Evolutionary conservation across 768 basidiomycete species (phyloP).

Genomic region (Pleurotus tuber-regium): DNA sequence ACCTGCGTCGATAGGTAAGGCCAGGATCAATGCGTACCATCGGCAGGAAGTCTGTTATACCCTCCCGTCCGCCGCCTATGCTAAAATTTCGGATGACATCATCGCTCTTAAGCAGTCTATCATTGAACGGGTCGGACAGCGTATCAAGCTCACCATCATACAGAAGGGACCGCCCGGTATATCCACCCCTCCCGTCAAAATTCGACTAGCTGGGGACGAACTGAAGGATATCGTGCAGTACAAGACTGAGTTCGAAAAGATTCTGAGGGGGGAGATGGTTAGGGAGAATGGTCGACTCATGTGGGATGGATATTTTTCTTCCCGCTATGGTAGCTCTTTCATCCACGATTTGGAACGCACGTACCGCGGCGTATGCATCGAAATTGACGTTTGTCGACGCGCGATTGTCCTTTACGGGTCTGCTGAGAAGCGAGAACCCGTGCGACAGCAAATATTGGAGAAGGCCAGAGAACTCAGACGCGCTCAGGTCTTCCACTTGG

Average conservation of each 20-base stretch:
- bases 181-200: slow-evolving; percentile 20
- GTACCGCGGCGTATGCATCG: slow-evolving; percentile 41
- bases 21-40: slow-evolving; percentile 49
- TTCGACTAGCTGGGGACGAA: slow-evolving; percentile 52
- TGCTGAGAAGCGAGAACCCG: slow-evolving; percentile 34
- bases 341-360: slow-evolving; percentile 39
- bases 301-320: slow-evolving; percentile 67
- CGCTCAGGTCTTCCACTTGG: slow-evolving; percentile 40
- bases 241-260: slow-evolving; percentile 60
- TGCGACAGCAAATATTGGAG: slow-evolving; percentile 42
- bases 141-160: slow-evolving; percentile 21
- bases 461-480: slow-evolving; percentile 43
- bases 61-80: slow-evolving; percentile 36
- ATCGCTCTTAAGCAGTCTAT: slow-evolving; percentile 37
- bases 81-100: slow-evolving; percentile 43
- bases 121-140: slow-evolving; percentile 24
- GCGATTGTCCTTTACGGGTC: slow-evolving; percentile 56
- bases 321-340: slow-evolving; percentile 39
- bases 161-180: slow-evolving; percentile 5
- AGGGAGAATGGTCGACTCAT: slow-evolving; percentile 43
- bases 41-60: slow-evolving; percentile 49
- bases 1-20: slow-evolving; percentile 44
- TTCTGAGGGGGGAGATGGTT: slow-evolving; percentile 60
- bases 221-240: slow-evolving; percentile 49
- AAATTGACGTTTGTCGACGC: slow-evolving; percentile 37